phyloP scores from a whole-genome alignment of 805 yeast genomes.

The Brettanomyces nanus region DNA sequence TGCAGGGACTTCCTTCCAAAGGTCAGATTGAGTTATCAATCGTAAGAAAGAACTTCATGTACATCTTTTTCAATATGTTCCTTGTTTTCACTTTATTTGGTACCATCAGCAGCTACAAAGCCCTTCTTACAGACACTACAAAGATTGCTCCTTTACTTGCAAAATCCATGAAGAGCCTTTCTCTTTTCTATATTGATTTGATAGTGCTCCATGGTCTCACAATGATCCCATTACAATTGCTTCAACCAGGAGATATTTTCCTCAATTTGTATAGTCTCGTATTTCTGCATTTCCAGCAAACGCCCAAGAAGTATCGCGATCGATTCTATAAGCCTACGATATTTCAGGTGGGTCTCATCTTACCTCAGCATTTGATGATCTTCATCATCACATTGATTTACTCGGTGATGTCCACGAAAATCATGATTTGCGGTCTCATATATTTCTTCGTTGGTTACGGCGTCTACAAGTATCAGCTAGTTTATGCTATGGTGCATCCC shows the following conservation, averaged over 20 bases:
- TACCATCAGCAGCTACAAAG: slow-evolving; percentile 51
- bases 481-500: slow-evolving; percentile 54
- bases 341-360: slow-evolving; percentile 52
- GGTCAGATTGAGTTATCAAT: slow-evolving; percentile 54
- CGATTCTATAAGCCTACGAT: slow-evolving; percentile 49
- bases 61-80: slow-evolving; percentile 52
- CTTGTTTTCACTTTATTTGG: slow-evolving; percentile 56
- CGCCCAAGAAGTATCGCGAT: slow-evolving; percentile 45
- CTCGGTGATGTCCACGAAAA: slow-evolving; percentile 54
- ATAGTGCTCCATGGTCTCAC: slow-evolving; percentile 65
- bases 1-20: slow-evolving; percentile 47
- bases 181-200: slow-evolving; percentile 49
- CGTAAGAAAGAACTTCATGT: slow-evolving; percentile 50
- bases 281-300: slow-evolving; percentile 28
- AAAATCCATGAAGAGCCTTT: slow-evolving; percentile 40
- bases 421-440: slow-evolving; percentile 48
- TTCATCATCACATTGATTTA: slow-evolving; percentile 52
- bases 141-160: slow-evolving; percentile 50
- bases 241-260: slow-evolving; percentile 48
- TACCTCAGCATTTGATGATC: slow-evolving; percentile 55
- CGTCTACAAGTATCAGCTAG: slow-evolving; percentile 54
- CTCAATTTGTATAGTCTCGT: slow-evolving; percentile 35
- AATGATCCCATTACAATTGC: slow-evolving; percentile 49
- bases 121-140: slow-evolving; percentile 49
- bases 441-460: slow-evolving; percentile 50